phyloP scores from a whole-genome alignment of 2,329 filamentous ascomycete species.

The Cladobotryum protrusum region DNA sequence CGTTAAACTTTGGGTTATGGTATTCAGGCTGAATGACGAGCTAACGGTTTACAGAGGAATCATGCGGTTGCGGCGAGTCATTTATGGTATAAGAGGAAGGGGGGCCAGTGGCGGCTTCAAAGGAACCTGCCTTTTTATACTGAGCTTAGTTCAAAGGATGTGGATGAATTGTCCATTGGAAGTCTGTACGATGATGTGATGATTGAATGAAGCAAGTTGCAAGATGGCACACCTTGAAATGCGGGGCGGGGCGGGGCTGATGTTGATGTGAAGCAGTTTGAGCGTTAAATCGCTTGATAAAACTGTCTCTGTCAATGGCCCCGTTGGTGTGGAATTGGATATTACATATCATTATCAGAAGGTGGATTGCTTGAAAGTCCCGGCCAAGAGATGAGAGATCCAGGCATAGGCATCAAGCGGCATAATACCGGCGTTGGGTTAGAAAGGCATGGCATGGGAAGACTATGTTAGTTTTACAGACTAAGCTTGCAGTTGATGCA shows the following conservation, averaged over 20 bases:
- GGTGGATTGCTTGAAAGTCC: background rate
- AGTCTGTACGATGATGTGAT: too few relatives aligned
- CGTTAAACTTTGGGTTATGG: constrained; percentile 36
- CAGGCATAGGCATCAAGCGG: constrained; percentile 1
- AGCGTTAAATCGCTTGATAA: too few relatives aligned
- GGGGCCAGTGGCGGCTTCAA: background rate
- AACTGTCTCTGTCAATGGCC: too few relatives aligned
- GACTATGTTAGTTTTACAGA: constrained; percentile 1
- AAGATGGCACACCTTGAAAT: too few relatives aligned
- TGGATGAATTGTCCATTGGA: too few relatives aligned
- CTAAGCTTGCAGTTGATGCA: background rate
- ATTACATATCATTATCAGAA: too few relatives aligned
- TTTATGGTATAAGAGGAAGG: constrained; percentile 65
- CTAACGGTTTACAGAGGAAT: constrained; percentile 61
- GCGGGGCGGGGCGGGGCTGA: too few relatives aligned
- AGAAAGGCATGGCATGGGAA: constrained; percentile 7
- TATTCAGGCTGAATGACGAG: constrained; percentile 23
- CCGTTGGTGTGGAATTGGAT: too few relatives aligned
- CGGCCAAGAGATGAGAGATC: background rate
- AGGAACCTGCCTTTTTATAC: background rate
- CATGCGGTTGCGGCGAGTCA: constrained; percentile 93
- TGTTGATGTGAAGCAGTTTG: too few relatives aligned
- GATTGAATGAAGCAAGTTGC: too few relatives aligned
- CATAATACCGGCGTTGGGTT: constrained; percentile 10
- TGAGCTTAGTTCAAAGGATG: too few relatives aligned